Evolutionary conservation across 345 rosid species (phyloP), one percentile per base, ranked within the genome.

Genomic region (Eucalyptus sp.): DNA sequence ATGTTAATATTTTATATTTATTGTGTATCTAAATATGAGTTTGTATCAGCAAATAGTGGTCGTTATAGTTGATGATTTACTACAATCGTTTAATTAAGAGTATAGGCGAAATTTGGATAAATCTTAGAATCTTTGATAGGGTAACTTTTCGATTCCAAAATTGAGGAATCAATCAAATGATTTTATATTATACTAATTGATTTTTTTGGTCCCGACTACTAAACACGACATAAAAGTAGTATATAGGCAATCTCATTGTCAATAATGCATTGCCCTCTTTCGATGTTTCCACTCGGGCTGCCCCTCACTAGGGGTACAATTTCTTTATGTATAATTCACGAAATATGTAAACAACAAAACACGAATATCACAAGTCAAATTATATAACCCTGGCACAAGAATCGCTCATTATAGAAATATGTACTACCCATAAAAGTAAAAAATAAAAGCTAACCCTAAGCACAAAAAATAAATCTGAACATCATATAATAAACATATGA

Each of bases 21-120:
- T 9, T 10, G 0, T 56, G 6, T 9, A 13, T 24, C 62, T 0
- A 56, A 56, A 22, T 10, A 56, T 56, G 27, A 56, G 62, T 56
- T 56, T 56, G 4, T 56, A 0, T 12, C 0, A 56, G 5, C 2
- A 24, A 24, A 24, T 24, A 0, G 0, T 24, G 6, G 29, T 24
- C 1, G 6, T 56, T 56, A 9, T 56, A 56, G 29, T 22, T 24
- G 62, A 8, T 56, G 0, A 56, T 56, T 56, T 56, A 4, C 1
- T 24, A 9, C 13, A 10, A 10, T 56, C 0, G 10, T 56, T 56
- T 56, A 56, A 56, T 56, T 8, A 2, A 56, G 6, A 24, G 0
- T 56, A 56, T 10, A 24, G 3, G 29, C 10, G 6, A 24, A 56
- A 56, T 24, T 56, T 56, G 1, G 13, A 56, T 56, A 4, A 56